A percentile compares a stretch with the other conserved stretches of the same genome.
These are phyloP conservation scores for Phylloporus rhodoxanthus DNA, from an alignment of 768 basidiomycete species.

Conservation along the genomic window DNA sequence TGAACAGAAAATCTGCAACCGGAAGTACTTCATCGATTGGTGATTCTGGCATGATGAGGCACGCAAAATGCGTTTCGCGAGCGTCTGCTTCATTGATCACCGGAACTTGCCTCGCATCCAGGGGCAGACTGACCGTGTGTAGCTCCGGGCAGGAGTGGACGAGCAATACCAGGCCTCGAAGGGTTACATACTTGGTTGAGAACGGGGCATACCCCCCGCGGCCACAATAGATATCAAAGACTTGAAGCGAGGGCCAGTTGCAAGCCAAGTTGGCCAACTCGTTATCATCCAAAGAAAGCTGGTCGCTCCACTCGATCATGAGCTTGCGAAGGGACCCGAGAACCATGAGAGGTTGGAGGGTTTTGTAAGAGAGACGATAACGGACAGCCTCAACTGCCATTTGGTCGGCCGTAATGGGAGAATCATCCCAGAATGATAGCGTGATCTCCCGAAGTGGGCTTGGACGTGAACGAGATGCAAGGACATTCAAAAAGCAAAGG, in stretches of 20 bases:
- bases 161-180: conserved; percentile 7
- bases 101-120: conserved; percentile 14
- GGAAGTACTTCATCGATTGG: conserved; percentile 6
- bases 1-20: conserved; percentile 11
- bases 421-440: neutral
- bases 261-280: conserved; percentile 5
- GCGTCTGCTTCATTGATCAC: neutral
- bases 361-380: conserved; percentile 7
- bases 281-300: conserved; percentile 7
- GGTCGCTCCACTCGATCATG: conserved; percentile 8
- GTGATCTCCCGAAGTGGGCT: neutral
- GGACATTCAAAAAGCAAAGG: neutral
- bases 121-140: neutral
- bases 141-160: neutral
- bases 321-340: conserved; percentile 3
- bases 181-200: conserved; percentile 5
- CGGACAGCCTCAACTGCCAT: conserved; percentile 2
- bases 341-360: conserved; percentile 2
- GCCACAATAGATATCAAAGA: conserved; percentile 1
- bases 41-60: conserved; percentile 5
- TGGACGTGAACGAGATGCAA: neutral
- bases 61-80: neutral
- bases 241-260: conserved; percentile 5
- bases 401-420: neutral
- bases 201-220: conserved; percentile 6